Evolutionary conservation across 805 yeast genomes (phyloP).

Genomic region (Brettanomyces anomalus): DNA sequence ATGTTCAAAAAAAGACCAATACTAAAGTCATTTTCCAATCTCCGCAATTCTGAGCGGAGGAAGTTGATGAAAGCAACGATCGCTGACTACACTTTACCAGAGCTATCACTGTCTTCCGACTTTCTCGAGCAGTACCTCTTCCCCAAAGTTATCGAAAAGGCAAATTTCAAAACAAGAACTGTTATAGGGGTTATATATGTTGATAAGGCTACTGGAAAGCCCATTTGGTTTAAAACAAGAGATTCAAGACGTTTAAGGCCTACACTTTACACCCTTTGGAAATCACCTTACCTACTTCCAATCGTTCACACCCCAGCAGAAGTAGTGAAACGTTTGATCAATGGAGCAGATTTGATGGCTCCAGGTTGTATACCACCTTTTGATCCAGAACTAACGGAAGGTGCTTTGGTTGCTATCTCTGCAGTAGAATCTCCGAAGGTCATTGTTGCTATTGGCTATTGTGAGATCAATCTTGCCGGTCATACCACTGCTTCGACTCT

Average conservation of each 20-base stretch:
- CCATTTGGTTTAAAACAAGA: constrained; percentile 62
- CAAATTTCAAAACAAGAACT: constrained; percentile 39
- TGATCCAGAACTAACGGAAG: constrained; percentile 38
- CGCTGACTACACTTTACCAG: constrained; percentile 30
- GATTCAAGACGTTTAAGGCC: constrained; percentile 50
- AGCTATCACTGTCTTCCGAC: constrained; percentile 31
- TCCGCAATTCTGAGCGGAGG: constrained; percentile 76
- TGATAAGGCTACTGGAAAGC: constrained; percentile 46
- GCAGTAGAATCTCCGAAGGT: constrained; percentile 51
- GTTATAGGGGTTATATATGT: constrained; percentile 58
- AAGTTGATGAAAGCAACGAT: constrained; percentile 29
- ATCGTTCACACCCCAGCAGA: constrained; percentile 59
- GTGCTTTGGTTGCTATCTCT: constrained; percentile 64
- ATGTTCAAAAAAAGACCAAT: constrained; percentile 51
- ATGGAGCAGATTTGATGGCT: constrained; percentile 78
- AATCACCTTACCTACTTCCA: constrained; percentile 57
- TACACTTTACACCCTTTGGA: constrained; percentile 66
- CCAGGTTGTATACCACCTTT: constrained; percentile 63
- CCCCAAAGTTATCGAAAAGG: constrained; percentile 51
- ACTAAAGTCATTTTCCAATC: constrained; percentile 66
- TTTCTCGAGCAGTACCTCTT: constrained; percentile 28
- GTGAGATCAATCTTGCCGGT: constrained; percentile 37
- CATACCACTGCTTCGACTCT: constrained; percentile 35
- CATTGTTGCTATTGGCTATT: constrained; percentile 64
- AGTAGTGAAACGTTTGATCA: constrained; percentile 60